A percentile compares a stretch with the other conserved stretches of the same genome.
These are phyloP conservation scores for Nephelium lappaceum DNA, from an alignment of 345 rosid species.

Conservation along the genomic window DNA sequence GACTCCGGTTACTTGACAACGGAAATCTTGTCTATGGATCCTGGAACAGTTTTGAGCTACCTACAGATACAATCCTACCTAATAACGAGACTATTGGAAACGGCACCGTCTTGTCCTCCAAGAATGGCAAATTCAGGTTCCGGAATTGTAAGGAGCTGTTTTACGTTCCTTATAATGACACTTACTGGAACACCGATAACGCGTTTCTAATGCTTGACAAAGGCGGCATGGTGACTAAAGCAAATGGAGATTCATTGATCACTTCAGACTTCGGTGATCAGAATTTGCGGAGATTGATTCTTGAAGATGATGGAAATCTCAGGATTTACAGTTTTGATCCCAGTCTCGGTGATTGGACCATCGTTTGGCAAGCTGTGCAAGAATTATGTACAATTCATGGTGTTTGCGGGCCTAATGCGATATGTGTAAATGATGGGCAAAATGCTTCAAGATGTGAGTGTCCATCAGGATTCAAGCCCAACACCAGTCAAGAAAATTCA, in stretches of 20 bases:
- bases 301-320: slow-evolving; percentile 58
- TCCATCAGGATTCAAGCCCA: slow-evolving; percentile 51
- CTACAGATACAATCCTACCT: slow-evolving; percentile 56
- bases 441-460: slow-evolving; percentile 42
- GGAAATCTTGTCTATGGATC: slow-evolving; percentile 48
- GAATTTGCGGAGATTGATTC: slow-evolving; percentile 39
- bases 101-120: slow-evolving; percentile 27
- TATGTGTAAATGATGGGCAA: slow-evolving; percentile 47
- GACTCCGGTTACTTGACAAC: slow-evolving; percentile 28
- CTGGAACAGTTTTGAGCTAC: slow-evolving; percentile 47
- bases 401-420: slow-evolving; percentile 54
- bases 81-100: slow-evolving; percentile 26
- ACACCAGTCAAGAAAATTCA: neutral
- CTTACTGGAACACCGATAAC: slow-evolving; percentile 32
- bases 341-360: slow-evolving; percentile 20
- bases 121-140: slow-evolving; percentile 47
- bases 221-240: slow-evolving; percentile 31
- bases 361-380: slow-evolving; percentile 56
- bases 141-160: slow-evolving; percentile 16
- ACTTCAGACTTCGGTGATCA: slow-evolving; percentile 41
- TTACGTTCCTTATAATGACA: slow-evolving; percentile 15
- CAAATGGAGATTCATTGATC: slow-evolving; percentile 5
- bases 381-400: slow-evolving; percentile 54
- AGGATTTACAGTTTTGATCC: slow-evolving; percentile 41
- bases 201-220: slow-evolving; percentile 17